Percentiles rank a stretch among this genome's conserved stretches.
These are phyloP conservation scores for Arabidopsis arenosa DNA, from an alignment of 345 rosid genomes.

Conservation along the genomic window DNA sequence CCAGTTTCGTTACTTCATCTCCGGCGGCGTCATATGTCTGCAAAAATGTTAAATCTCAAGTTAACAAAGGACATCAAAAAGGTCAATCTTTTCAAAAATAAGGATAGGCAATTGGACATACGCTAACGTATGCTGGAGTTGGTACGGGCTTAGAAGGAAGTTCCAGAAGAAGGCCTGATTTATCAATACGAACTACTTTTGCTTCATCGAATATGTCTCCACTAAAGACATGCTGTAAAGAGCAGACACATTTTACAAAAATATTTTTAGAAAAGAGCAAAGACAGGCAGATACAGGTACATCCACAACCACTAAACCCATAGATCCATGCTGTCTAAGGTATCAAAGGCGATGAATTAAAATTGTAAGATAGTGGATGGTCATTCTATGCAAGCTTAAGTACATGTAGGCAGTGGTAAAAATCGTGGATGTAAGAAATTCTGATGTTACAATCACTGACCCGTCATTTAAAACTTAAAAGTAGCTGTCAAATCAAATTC, in stretches of 20 bases:
- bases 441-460: conserved; percentile 2
- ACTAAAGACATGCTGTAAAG: conserved; percentile 65
- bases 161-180: conserved; percentile 84
- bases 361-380: conserved; percentile 7
- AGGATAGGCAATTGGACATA: conserved; percentile 51
- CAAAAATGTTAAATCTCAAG: conserved; percentile 20
- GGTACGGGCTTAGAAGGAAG: conserved; percentile 70
- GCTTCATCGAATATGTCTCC: conserved; percentile 86
- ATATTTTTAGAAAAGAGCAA: not conserved
- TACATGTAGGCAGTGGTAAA: not conserved
- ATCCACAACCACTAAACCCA: conserved; percentile 21
- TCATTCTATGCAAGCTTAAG: conserved; percentile 24
- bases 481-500: conserved; percentile 22
- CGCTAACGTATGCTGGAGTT: conserved; percentile 79
- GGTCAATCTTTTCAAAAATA: conserved; percentile 9
- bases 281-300: conserved; percentile 8
- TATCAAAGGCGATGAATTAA: conserved; percentile 17
- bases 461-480: conserved; percentile 5
- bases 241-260: conserved; percentile 31
- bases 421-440: conserved; percentile 6
- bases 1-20: conserved; percentile 75
- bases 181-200: conserved; percentile 87
- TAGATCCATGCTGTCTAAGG: conserved; percentile 22
- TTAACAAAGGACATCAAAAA: conserved; percentile 32
- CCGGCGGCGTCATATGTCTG: conserved; percentile 89